Conservation (phyloP, 345 rosid genomes). For the Aquilaria yunnanensis region DNA sequence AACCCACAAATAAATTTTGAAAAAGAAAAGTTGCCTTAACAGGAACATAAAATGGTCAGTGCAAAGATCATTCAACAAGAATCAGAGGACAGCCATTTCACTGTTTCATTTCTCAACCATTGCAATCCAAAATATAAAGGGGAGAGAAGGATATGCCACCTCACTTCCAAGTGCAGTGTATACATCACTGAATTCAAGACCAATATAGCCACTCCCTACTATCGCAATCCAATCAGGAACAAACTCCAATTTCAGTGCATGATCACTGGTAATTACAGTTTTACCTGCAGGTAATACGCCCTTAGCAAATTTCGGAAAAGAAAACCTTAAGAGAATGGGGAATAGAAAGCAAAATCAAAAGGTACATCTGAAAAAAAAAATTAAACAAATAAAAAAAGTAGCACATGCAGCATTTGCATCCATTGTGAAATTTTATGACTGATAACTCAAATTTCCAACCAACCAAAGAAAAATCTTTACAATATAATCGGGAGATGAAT, state of each 20-base stretch:
- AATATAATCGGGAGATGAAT: too few species aligned
- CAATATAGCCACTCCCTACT: constrained; percentile 98
- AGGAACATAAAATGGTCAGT: too few species aligned
- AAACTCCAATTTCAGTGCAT: constrained; percentile 90
- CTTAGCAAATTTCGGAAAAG: constrained; percentile 10
- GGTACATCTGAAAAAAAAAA: too few species aligned
- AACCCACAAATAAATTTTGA: too few species aligned
- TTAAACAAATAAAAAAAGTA: neutral
- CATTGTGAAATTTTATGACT: neutral
- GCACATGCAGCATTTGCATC: constrained; percentile 1
- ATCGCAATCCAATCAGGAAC: constrained; percentile 99
- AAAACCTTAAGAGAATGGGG: constrained; percentile 7
- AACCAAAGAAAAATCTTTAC: too few species aligned
- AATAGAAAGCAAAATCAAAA: neutral
- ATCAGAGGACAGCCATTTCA: neutral
- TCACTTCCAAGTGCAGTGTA: constrained; percentile 99
- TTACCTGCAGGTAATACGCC: constrained; percentile 53
- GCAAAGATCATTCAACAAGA: too few species aligned
- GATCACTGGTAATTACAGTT: constrained; percentile 98
- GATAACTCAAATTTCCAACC: too few species aligned
- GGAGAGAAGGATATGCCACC: constrained; percentile 35
- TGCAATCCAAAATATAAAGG: neutral
- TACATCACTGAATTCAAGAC: constrained; percentile 98
- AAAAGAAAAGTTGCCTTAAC: too few species aligned
- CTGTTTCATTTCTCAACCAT: neutral